These are phyloP conservation scores for Lippia alba DNA, from an alignment of 305 asterid genomes.

Conservation along the genomic window DNA sequence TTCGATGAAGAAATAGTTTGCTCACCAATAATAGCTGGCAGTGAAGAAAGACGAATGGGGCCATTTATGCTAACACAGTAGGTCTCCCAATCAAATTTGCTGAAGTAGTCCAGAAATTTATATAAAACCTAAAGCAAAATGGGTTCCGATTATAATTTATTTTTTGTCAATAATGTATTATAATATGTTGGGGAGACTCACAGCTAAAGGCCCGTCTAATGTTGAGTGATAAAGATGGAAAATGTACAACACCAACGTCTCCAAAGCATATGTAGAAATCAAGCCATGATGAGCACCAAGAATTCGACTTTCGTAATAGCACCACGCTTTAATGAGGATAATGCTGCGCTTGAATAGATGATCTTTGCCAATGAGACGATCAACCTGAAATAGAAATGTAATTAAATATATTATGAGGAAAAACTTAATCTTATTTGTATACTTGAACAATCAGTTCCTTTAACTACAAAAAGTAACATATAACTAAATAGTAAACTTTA, in stretches of 20 bases:
- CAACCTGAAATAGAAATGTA: constrained; percentile 62
- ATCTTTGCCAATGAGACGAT: constrained; percentile 71
- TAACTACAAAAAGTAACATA: neutral
- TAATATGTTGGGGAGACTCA: constrained; percentile 47
- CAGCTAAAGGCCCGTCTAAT: constrained; percentile 81
- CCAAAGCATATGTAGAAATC: constrained; percentile 94
- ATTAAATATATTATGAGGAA: constrained; percentile 15
- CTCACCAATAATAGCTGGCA: constrained; percentile 75
- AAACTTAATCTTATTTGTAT: constrained; percentile 8
- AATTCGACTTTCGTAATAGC: constrained; percentile 89
- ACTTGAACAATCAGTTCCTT: neutral
- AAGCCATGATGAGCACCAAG: constrained; percentile 89
- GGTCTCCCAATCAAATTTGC: constrained; percentile 86
- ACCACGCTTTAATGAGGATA: constrained; percentile 85
- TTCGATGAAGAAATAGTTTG: constrained; percentile 23
- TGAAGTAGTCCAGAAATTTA: constrained; percentile 82
- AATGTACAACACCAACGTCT: constrained; percentile 82
- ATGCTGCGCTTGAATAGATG: constrained; percentile 86
- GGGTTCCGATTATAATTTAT: constrained; percentile 33
- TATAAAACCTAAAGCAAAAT: constrained; percentile 63
- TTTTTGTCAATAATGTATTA: constrained; percentile 25
- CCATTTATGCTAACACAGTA: constrained; percentile 74
- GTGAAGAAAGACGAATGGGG: constrained; percentile 63
- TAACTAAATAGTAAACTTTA: neutral
- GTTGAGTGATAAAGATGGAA: constrained; percentile 77